These are phyloP conservation scores for Gracilaria vermiculophylla DNA, from an alignment of 23 red algal species.

Conservation along the genomic window DNA sequence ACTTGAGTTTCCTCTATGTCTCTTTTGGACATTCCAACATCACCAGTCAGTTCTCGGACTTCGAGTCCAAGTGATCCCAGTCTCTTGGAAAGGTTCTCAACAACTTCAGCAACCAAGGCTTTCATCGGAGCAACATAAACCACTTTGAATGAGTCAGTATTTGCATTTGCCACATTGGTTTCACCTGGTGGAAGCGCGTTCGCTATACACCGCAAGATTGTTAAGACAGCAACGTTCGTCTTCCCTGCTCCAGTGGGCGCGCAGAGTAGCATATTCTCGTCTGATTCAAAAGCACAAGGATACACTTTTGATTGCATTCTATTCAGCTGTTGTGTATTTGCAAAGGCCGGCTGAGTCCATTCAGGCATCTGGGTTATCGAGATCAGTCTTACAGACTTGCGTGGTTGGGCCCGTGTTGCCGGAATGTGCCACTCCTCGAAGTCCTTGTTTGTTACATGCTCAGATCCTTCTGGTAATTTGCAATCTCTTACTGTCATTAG, in stretches of 20 bases:
- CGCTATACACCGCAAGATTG: constrained; percentile 67
- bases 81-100: constrained; percentile 64
- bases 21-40: constrained; percentile 70
- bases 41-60: constrained; percentile 91
- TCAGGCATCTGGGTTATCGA: constrained; percentile 20
- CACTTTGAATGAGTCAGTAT: constrained; percentile 65
- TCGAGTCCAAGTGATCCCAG: constrained; percentile 60
- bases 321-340: constrained; percentile 69
- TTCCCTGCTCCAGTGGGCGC: constrained; percentile 96
- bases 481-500: constrained; percentile 59
- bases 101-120: constrained; percentile 93
- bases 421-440: constrained; percentile 81
- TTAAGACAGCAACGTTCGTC: constrained; percentile 89
- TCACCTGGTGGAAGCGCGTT: neutral
- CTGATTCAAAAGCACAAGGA: constrained; percentile 60
- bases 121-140: constrained; percentile 99
- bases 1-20: constrained; percentile 82
- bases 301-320: constrained; percentile 78
- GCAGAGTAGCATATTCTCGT: constrained; percentile 92
- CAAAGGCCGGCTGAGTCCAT: constrained; percentile 59
- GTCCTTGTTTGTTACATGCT: constrained; percentile 64
- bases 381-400: neutral
- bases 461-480: constrained; percentile 57
- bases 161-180: neutral
- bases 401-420: constrained; percentile 2